These are phyloP conservation scores for Fusarium lateritium DNA, from an alignment of 2,329 filamentous ascomycete species.

Conservation along the genomic window DNA sequence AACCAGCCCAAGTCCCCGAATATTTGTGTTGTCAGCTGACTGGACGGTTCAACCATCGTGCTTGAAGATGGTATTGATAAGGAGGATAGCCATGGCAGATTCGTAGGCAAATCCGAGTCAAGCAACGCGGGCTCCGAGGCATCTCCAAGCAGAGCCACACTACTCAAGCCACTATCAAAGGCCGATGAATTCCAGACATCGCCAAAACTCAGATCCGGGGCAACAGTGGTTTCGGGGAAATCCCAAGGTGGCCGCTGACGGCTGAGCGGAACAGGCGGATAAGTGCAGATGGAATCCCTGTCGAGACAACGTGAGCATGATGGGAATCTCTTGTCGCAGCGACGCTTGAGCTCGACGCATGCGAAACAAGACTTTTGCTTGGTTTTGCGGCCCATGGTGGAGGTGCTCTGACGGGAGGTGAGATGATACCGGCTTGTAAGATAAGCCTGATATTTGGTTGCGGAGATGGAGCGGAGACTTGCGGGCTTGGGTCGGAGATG, in stretches of 20 bases:
- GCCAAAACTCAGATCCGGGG: neutral
- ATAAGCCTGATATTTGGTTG: neutral
- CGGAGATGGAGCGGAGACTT: neutral
- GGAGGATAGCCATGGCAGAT: neutral
- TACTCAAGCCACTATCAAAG: neutral
- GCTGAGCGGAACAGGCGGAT: neutral
- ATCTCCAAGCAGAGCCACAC: neutral
- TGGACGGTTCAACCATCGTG: accelerated
- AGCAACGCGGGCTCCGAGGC: neutral
- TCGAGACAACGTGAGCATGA: neutral
- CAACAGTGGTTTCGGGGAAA: accelerated
- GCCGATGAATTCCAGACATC: accelerated
- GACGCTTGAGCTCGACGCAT: neutral
- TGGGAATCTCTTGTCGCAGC: constrained; percentile 4
- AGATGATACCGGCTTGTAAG: neutral
- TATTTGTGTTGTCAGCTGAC: neutral
- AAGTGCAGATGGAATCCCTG: neutral
- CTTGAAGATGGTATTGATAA: neutral
- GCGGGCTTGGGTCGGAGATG: neutral
- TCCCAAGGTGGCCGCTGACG: neutral
- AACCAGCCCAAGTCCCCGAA: neutral
- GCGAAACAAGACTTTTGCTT: constrained; percentile 12
- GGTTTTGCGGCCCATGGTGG: neutral
- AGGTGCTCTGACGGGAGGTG: neutral
- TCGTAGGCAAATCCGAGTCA: neutral